These are phyloP conservation scores for Gossypium rotundifolium DNA, from an alignment of 345 rosid species.

Conservation along the genomic window DNA sequence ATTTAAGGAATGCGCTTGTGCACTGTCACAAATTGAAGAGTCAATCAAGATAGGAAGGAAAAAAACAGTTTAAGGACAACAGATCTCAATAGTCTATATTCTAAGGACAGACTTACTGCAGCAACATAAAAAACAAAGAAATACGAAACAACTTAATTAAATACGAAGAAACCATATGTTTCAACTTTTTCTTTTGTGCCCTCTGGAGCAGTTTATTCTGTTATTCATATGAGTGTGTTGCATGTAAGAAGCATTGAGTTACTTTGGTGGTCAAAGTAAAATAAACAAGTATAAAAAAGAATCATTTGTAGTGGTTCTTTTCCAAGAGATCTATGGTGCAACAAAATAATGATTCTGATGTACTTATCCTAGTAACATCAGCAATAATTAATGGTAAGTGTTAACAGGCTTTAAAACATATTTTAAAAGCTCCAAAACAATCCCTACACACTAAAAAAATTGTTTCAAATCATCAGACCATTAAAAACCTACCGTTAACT, in stretches of 20 bases:
- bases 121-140: not conserved
- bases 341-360: not conserved
- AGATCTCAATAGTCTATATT: not conserved
- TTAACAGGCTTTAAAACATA: too few relatives aligned
- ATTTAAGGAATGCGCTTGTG: conserved; percentile 67
- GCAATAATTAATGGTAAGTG: not conserved
- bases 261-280: not conserved
- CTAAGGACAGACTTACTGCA: not conserved
- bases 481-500: too few relatives aligned
- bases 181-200: not conserved
- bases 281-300: not conserved
- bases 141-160: not conserved
- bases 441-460: too few relatives aligned
- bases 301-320: not conserved
- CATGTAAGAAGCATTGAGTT: not conserved
- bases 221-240: not conserved
- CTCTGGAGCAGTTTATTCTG: not conserved
- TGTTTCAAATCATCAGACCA: too few relatives aligned
- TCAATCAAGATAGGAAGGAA: not conserved
- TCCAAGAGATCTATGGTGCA: not conserved
- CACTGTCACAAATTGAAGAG: conserved; percentile 40
- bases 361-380: not conserved
- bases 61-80: not conserved
- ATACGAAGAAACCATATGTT: not conserved
- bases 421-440: too few relatives aligned